Evolutionary conservation across 495 filamentous ascomycete species (phyloP), one percentile per base, ranked within the genome.

Genomic region (Lasiosphaeria miniovina): DNA sequence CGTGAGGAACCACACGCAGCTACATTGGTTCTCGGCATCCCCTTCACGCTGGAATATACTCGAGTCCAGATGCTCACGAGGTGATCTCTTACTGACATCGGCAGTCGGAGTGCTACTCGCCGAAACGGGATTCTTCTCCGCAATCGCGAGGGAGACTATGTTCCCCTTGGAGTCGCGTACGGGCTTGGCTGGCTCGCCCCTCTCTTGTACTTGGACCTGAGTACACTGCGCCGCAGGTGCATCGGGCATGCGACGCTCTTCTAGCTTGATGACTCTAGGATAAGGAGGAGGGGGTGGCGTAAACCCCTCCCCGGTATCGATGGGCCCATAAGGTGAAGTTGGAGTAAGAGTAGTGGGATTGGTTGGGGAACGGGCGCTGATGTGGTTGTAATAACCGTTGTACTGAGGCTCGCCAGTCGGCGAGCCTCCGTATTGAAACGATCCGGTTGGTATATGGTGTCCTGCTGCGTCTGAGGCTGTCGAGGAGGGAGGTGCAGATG

Each of bases 221-320:
- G 89, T 82, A 71, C 91, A 96, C 53, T 74, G 62, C 8, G 68
- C 57, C 4, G 55, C 49, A 53, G 65, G 49, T 63, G 74, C 57
- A 62, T 62, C 60, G 57, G 77, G 63, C 69, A 84, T 61, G n/a
- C 90, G 82, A 41, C 86, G 85, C 71, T 96, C 92, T 67, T 90
- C 84, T 36, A 95, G 78, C 71, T 95, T 94, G 64, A 96, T 78
- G 43, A 88, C 80, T 40, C 84, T 83, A 1, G 90, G 89, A 67
- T 89, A 95, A 14, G 78, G 61, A 1, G 69, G 63, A 0, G 61
- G 65, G 0, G 62, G 63, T 4, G 58, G 52, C 4, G 51, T 24
- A 50, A 61, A 64, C 34, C 50, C 38, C 32, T 58, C 53, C 36
- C 55, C 60, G 4, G 57, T 59, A 41, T 63, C 61, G 15, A 65